Base-by-base conservation (phyloP, 2,329 filamentous ascomycete species). In the Neurospora sp. region DNA sequence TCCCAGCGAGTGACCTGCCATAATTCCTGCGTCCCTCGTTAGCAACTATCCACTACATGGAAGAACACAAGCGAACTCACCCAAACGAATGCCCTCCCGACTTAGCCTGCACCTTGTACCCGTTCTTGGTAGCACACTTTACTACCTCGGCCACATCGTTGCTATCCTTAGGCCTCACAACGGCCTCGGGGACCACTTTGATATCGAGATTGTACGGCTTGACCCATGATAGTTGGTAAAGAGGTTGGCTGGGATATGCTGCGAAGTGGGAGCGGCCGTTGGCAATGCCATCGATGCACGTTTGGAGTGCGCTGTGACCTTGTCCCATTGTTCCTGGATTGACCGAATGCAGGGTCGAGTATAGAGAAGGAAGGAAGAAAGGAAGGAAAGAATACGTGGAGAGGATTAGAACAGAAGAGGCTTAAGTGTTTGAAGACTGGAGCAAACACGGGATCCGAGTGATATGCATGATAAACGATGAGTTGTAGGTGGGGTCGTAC, bases 41-140 rank as follows among this genome's bases (percentile, higher is more conserved):
- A 70, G 43, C 23, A 11, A 28, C 10, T 2, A 17, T 58, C 11
- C 6, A 19, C 4, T 11, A 13, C 23, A 67, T 36, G 7, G 1
- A 7, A 38, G n/a, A 13, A 6, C 2, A 2, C 4, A 4, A 39
- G 67, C 46, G 17, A 52, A 71, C 83, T 74, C 76, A 86, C 84
- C 81, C 88, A 72, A 89, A 91, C 0, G 87, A 90, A 74, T 91
- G 89, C 0, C 89, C 89, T 4, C 89, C 89, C 1, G 87, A 88
- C 73, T 83, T 86, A 28, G 89, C 85, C 75, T 90, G 87, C 0
- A 90, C 86, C 73, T 86, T 85, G 68, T 86, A 77, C 6, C 79
- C 79, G 70, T 81, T 79, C 33, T 82, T 72, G 2, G 76, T 80
- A 5, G 88, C 89, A 75, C 88, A 90, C 68, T 84, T 83, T 46